Base-by-base conservation (phyloP, 495 filamentous ascomycete genomes). In the Chaetomium cochliodes region DNA sequence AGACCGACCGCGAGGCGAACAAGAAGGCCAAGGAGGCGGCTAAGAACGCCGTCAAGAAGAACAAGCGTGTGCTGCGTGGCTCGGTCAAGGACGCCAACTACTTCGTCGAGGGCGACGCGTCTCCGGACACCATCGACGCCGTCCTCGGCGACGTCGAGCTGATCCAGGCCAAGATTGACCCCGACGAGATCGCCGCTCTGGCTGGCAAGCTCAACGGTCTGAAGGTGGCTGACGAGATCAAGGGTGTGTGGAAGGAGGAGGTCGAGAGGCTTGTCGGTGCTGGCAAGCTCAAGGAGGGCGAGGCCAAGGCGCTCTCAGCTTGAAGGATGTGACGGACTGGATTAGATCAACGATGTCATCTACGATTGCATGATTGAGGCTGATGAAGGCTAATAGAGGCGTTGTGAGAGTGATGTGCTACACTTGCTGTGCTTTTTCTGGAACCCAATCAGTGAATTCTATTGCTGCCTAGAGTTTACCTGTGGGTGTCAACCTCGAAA, bases 1-100 rank as follows among this genome's bases (percentile, higher is more conserved):
- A 96, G 81, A 84, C 84, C 20, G 86, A 92, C 58, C 87, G 87
- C 63, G 94, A 98, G 76, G 92, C 92, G 11, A 88, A 88, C 67
- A 98, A 98, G 87, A 96, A 92, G 76, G 93, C 96, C 62, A 97
- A 96, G 81, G 94, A 98, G 78, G 94, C 94, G 15, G 92, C 92
- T 64, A 98, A 98, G 87, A 96, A 90, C 74, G 93, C 96, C 5
- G 87, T 93, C 68, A 98, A 98, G 91, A 98, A 98, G 89, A 98
- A 98, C 82, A 96, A 96, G 82, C 89, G 94, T 81, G 91, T 97
- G 41, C 84, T 98, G 64, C 90, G 93, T 73, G 86, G 84, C 39
- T 89, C 89, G 68, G 91, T 94, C 78, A 98, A 98, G 84, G 94
- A 98, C 63, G 92, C 87, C 69, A 97, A 97, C 83, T 98, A 98